Evolutionary conservation across 768 basidiomycete genomes (phyloP), one percentile per base, ranked within the genome.

Genomic region (Lanmaoa pseudosensibilis): DNA sequence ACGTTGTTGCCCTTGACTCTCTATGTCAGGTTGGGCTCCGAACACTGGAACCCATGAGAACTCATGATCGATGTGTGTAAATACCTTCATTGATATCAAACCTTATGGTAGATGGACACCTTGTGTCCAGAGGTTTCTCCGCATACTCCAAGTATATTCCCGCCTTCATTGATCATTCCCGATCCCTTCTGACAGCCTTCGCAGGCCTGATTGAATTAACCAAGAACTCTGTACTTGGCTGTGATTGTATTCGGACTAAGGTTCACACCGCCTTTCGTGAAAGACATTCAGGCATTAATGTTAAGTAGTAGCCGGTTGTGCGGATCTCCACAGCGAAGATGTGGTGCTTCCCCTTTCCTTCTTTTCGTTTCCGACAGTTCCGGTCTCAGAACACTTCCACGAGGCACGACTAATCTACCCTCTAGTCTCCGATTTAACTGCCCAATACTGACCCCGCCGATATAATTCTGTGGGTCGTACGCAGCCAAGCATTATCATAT

Each of bases 31-130:
- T 48, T 54, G 41, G 48, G 27, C 30, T 59, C 56, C 43, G 36
- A 48, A 57, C 18, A 46, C 37, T 48, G 59, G 65, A 49, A n/a
- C 50, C 21, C 37, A 67, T 51, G 55, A 46, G 53, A 48, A 40
- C 45, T 34, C 30, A 39, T 50, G 44, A 46, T 46, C 53, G 46
- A 59, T 55, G 58, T 50, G 52, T 65, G 61, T 67, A 67, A 55
- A 46, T 55, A 52, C 49, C 36, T 18, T 47, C 45, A 52, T 39
- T 59, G 48, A 50, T 56, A 49, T 58, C 54, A 58, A 70, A 59
- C 65, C 52, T 57, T 63, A 19, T 43, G 40, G 36, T 56, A 37
- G 40, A 54, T 57, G 33, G 41, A 44, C 52, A 52, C 44, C 47
- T 47, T 57, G 50, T 50, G 47, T 34, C 27, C 36, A 43, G 39